Percentiles rank a stretch among this genome's conserved stretches.
Evolutionary conservation across 176 grass and related monocot species (phyloP).

Genomic region (Metroxylon sagu): DNA sequence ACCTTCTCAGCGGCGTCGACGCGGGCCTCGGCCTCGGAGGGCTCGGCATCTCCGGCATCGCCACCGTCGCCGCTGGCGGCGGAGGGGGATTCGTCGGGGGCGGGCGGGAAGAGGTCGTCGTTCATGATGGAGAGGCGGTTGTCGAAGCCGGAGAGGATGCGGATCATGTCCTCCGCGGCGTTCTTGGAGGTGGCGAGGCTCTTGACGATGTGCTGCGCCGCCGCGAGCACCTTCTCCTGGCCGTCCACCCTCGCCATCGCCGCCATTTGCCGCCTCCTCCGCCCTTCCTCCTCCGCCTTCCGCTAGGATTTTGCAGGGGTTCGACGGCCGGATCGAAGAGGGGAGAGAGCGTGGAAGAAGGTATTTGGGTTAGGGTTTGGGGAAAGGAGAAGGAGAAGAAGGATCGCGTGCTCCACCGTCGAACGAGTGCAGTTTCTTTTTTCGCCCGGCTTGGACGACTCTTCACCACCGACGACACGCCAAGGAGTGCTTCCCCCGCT

Average conservation of each 20-base stretch:
- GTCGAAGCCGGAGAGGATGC: slow-evolving; percentile 2
- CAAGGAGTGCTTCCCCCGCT: too few species aligned
- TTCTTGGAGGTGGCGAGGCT: not conserved
- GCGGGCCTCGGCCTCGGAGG: not conserved
- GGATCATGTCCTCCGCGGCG: slow-evolving; percentile 7
- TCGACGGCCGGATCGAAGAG: too few species aligned
- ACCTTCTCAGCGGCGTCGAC: not conserved
- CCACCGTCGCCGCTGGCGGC: not conserved
- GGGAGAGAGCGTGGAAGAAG: too few species aligned
- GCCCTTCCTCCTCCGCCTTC: not conserved
- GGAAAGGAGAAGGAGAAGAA: too few species aligned
- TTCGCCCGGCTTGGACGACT: too few species aligned
- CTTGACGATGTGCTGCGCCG: slow-evolving; percentile 3
- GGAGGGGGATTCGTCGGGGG: not conserved
- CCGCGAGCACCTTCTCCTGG: slow-evolving; percentile 1
- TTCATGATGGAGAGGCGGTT: not conserved
- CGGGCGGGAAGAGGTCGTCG: not conserved
- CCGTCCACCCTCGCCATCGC: not conserved
- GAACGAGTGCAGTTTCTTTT: too few species aligned
- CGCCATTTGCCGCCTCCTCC: not conserved
- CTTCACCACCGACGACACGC: too few species aligned
- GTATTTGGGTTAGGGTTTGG: too few species aligned
- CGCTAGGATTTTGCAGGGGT: too few species aligned
- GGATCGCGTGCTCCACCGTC: too few species aligned
- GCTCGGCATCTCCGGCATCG: not conserved